Evolutionary conservation across 108 stramenopile species (phyloP), one percentile per base, ranked within the genome.

Genomic region (Skeletonema marinoi): DNA sequence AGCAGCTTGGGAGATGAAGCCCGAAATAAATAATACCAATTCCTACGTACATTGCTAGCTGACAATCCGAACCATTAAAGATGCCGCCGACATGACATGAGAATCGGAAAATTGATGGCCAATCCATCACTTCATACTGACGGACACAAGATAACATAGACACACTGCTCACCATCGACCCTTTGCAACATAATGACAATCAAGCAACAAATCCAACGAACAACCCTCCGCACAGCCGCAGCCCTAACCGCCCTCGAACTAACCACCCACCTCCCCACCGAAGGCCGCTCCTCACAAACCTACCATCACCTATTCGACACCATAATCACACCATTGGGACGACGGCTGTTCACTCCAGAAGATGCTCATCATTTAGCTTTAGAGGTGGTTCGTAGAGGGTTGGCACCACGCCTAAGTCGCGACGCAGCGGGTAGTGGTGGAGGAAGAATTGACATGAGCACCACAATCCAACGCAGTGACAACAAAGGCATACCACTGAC

Each of bases 181-280:
- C n/a, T n/a, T n/a, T n/a, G n/a, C n/a, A n/a, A n/a, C n/a, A 44
- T 9, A 44, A 54, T 54, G 51, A 8, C 51, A 19, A 8, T 54
- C 21, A 54, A 54, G 51, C 71, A 71, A 46, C 71, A 30, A 32
- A 61, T 46, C 33, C 33, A 75, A 42, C 73, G 64, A 30, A 32
- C 78, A 32, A 75, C 82, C 29, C 36, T 66, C 73, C 33, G 62
- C 11, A 46, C 78, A 35, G 32, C 63, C 21, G 67, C 62, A 38
- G 64, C 78, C 74, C 30, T 72, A 19, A 51, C 74, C 68, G 56
- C 75, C 63, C 68, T 89, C 56, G 93, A 94, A 79, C 69, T 85
- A 2, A 90, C 91, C 32, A 94, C 93, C 11, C 88, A 92, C 62
- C 66, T 92, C 38, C 93, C 93, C 31, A 80, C 88, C 66, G 80